Evolutionary conservation across 768 basidiomycete species (phyloP).

Genomic region (Termitomyces sp.): DNA sequence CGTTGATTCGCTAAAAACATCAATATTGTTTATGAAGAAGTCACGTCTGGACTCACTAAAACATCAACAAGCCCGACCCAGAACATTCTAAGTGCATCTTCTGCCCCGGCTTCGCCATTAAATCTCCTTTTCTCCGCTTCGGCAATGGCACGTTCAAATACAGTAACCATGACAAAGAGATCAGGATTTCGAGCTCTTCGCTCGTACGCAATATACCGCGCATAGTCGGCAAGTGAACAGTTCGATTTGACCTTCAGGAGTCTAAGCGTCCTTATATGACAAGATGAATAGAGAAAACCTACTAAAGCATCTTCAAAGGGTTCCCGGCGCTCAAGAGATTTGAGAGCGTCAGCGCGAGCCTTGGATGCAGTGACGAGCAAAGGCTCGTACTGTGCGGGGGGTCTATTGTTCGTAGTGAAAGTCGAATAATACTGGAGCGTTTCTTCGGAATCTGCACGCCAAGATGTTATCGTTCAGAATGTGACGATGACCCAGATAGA

Average conservation of each 20-base stretch:
- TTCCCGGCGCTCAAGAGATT: slow-evolving; percentile 63
- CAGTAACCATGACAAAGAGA: slow-evolving; percentile 45
- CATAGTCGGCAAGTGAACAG: slow-evolving; percentile 56
- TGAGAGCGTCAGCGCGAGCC: slow-evolving; percentile 54
- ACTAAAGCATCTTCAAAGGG: slow-evolving; percentile 59
- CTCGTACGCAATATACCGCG: slow-evolving; percentile 61
- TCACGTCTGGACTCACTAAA: slow-evolving; percentile 41
- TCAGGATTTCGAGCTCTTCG: slow-evolving; percentile 58
- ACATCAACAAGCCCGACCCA: slow-evolving; percentile 76
- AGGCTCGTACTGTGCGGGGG: slow-evolving; percentile 72
- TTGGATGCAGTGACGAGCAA: slow-evolving; percentile 78
- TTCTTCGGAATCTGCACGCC: slow-evolving; percentile 65
- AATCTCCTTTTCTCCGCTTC: slow-evolving; percentile 64
- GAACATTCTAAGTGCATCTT: slow-evolving; percentile 56
- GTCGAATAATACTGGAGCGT: slow-evolving; percentile 85
- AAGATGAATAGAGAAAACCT: slow-evolving; percentile 14
- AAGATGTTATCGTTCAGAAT: not conserved
- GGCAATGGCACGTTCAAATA: slow-evolving; percentile 74
- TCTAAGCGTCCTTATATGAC: not conserved
- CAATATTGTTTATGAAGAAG: not conserved
- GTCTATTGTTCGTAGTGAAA: slow-evolving; percentile 79
- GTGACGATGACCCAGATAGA: not conserved
- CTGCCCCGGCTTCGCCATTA: slow-evolving; percentile 48
- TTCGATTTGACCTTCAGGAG: slow-evolving; percentile 28
- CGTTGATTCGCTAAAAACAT: slow-evolving; percentile 40